These are phyloP conservation scores for Blastobotrys raffinosifermentans DNA, from an alignment of 1,139 yeast genomes.

Conservation along the genomic window DNA sequence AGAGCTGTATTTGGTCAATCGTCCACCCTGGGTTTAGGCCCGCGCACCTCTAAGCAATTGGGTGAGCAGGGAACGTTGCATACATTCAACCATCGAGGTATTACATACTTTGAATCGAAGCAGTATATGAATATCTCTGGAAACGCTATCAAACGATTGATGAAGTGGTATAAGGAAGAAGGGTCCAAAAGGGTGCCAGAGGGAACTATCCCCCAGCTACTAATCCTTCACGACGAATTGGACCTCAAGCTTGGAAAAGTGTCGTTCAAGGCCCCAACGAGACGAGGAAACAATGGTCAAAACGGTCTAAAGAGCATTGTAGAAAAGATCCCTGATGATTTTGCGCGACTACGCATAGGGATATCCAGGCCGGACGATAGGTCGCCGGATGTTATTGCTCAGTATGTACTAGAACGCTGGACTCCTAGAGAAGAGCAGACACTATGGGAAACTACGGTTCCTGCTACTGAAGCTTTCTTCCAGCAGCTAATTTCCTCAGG, in stretches of 20 bases:
- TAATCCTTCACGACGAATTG: slow-evolving; percentile 73
- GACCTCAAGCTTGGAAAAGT: slow-evolving; percentile 58
- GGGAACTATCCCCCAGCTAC: slow-evolving; percentile 29
- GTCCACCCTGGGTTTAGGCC: too few relatives aligned
- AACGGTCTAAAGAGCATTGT: slow-evolving; percentile 66
- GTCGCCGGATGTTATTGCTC: slow-evolving; percentile 44
- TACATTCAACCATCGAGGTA: slow-evolving; percentile 27
- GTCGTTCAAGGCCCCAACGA: slow-evolving; percentile 48
- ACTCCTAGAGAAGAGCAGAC: slow-evolving; percentile 30
- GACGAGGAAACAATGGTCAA: slow-evolving; percentile 66
- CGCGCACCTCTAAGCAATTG: too few relatives aligned
- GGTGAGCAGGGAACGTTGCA: slow-evolving; percentile 16
- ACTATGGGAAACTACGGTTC: too few relatives aligned
- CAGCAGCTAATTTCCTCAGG: too few relatives aligned
- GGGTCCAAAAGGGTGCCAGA: slow-evolving; percentile 15
- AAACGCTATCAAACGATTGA: slow-evolving; percentile 31
- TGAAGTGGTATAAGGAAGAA: slow-evolving; percentile 35
- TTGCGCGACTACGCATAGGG: slow-evolving; percentile 60
- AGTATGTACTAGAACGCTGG: slow-evolving; percentile 54
- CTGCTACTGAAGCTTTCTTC: too few relatives aligned
- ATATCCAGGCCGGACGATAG: slow-evolving; percentile 57
- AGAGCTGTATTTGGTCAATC: slow-evolving; percentile 16
- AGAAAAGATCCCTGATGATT: slow-evolving; percentile 37
- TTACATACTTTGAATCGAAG: slow-evolving; percentile 48
- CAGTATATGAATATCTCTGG: slow-evolving; percentile 72